Conservation (phyloP, 345 rosid genomes). For the Cardamine occulta region DNA sequence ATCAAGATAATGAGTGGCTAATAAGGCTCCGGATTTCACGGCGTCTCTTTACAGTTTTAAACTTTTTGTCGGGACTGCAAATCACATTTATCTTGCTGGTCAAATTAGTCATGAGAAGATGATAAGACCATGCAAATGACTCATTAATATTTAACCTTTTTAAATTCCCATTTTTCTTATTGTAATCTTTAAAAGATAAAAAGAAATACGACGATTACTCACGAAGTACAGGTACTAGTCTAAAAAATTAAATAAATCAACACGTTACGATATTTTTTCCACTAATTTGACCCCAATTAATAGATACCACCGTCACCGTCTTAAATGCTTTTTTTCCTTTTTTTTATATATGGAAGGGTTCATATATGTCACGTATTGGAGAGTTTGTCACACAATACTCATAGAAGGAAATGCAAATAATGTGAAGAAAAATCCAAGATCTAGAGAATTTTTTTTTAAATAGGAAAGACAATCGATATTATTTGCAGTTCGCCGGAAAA, state of each 20-base stretch:
- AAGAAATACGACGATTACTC: background rate
- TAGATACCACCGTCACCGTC: conserved; percentile 25
- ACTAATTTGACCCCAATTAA: conserved; percentile 15
- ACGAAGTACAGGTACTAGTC: background rate
- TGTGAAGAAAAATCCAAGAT: conserved; percentile 44
- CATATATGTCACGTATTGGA: background rate
- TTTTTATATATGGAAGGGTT: background rate
- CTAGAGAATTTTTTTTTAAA: too few species aligned
- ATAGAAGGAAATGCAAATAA: conserved; percentile 38
- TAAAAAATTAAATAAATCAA: conserved; percentile 4
- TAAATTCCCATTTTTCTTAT: background rate
- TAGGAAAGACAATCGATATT: conserved; percentile 37
- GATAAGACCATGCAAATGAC: conserved; percentile 21
- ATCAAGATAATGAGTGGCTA: conserved; percentile 24
- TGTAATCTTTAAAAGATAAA: too few species aligned
- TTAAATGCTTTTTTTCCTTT: background rate
- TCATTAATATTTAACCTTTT: background rate
- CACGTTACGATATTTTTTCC: conserved; percentile 27
- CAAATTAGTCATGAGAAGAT: conserved; percentile 12
- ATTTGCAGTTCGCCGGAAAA: conserved; percentile 23
- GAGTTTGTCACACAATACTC: conserved; percentile 13
- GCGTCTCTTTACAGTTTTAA: conserved; percentile 24
- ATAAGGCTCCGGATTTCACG: conserved; percentile 39
- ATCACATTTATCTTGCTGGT: conserved; percentile 33
- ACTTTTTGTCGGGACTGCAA: conserved; percentile 37